These are phyloP conservation scores for Phanerochaete sordida DNA, from an alignment of 768 basidiomycete species.

Conservation along the genomic window DNA sequence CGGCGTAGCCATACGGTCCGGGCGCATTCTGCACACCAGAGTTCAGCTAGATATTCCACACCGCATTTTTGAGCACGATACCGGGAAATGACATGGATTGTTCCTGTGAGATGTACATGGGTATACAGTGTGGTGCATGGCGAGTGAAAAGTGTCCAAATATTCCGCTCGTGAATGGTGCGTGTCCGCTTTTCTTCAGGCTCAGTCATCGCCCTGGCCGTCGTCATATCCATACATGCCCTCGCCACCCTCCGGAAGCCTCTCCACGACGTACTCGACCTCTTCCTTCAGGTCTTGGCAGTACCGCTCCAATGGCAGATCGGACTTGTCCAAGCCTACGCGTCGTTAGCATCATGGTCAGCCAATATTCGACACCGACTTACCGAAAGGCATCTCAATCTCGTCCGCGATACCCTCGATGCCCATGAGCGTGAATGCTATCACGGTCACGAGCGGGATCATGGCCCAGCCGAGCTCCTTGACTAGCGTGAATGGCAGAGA, in stretches of 20 bases:
- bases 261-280: constrained; percentile 75
- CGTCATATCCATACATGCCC: constrained; percentile 70
- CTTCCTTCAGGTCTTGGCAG: constrained; percentile 83
- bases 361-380: constrained; percentile 14
- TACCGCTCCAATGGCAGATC: constrained; percentile 84
- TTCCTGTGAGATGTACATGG: not conserved
- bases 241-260: constrained; percentile 72
- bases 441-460: constrained; percentile 81
- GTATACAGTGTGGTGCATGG: not conserved
- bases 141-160: not conserved
- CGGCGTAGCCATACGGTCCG: constrained; percentile 86
- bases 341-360: not conserved
- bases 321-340: constrained; percentile 39
- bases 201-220: constrained; percentile 81
- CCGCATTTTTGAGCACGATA: not conserved
- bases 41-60: constrained; percentile 48
- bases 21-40: constrained; percentile 87
- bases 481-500: constrained; percentile 86
- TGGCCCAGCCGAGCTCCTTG: constrained; percentile 77
- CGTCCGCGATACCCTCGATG: constrained; percentile 92
- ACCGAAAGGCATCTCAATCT: constrained; percentile 96
- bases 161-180: not conserved
- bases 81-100: not conserved
- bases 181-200: not conserved
- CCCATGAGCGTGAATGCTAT: constrained; percentile 92